Evolutionary conservation across 1,284 basidiomycete species (phyloP).

Genomic region (Marasmius fiardii): DNA sequence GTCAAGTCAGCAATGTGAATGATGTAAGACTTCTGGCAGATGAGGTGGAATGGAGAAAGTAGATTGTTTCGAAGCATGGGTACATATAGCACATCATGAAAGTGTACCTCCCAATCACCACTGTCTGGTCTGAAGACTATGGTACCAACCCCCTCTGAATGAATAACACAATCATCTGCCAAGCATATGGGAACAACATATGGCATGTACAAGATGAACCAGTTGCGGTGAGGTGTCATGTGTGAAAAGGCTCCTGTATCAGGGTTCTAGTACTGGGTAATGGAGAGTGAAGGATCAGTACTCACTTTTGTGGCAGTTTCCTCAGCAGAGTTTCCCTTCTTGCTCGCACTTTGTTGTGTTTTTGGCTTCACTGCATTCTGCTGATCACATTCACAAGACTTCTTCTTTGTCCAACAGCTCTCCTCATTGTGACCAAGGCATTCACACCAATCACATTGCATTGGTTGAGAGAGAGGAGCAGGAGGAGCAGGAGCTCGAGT

Average conservation of each 20-base stretch:
- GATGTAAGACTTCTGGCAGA: too few relatives aligned
- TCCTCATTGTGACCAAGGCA: conserved; percentile 1
- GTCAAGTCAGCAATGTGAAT: too few relatives aligned
- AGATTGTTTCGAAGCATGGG: too few relatives aligned
- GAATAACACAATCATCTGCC: conserved; percentile 26
- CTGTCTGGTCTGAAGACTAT: conserved; percentile 27
- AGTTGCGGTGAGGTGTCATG: conserved; percentile 9
- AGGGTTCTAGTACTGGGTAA: conserved; percentile 7
- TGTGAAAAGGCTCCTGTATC: conserved; percentile 12
- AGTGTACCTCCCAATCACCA: conserved; percentile 19
- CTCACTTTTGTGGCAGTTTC: conserved; percentile 8
- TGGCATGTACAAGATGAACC: conserved; percentile 20
- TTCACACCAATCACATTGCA: conserved; percentile 1
- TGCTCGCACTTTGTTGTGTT: background rate
- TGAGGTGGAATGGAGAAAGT: too few relatives aligned
- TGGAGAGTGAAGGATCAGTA: conserved; percentile 1
- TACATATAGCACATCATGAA: too few relatives aligned
- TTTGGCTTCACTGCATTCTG: background rate
- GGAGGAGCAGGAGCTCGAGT: background rate
- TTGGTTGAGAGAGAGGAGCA: background rate
- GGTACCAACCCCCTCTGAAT: conserved; percentile 26
- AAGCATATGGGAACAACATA: conserved; percentile 21
- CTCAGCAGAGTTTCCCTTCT: conserved; percentile 4
- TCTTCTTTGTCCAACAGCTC: conserved; percentile 3
- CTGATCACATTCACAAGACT: background rate